Base-by-base conservation (phyloP, 2,329 filamentous ascomycete genomes). In the Decorospora gaudefroyi region DNA sequence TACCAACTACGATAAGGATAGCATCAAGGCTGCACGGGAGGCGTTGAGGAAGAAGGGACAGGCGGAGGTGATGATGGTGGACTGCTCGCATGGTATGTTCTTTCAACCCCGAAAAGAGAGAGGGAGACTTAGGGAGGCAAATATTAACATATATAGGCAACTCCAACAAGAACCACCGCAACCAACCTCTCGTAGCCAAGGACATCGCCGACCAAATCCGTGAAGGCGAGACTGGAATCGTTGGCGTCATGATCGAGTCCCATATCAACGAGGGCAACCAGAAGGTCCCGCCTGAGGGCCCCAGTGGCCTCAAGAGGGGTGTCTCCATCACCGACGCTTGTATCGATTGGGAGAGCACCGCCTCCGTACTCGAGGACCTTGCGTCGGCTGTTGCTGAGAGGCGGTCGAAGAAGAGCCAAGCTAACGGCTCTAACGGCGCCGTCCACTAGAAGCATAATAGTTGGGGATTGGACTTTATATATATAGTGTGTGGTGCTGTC, bases 231-330 rank as follows among this genome's bases (percentile, higher is more conserved):
- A 86, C 83, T 46, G 86, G 83, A 55, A 95, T 99, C 62, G 82
- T 97, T 55, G 93, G 91, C 69, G 90, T 97, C 67, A 99, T 99
- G 92, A 95, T 99, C 62, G 92, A 99, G 78, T 96, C 90, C 67
- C 92, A 97, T 75, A 92, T 97, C 78, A 84, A 92, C 72, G 93
- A 96, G 75, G 85, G 83, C 62, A 73, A 72, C 65, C 75, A 78
- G 57, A 96, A 96, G 77, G 88, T 95, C 1, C 90, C 90, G 1
- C 72, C 84, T 1, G 89, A 95, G 72, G 92, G 91, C 6, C 87
- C 87, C 6, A 71, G 83, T 1, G 87, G 74, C 6, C 79, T 96
- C 37, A 88, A 90, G 78, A 90, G 88, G 74, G 91, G 91, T 58
- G 87, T 96, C 64, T 92, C 87, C 72, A 96, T 96, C 74, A 96